A percentile compares a stretch with the other conserved stretches of the same genome.
Evolutionary conservation across 2,329 filamentous ascomycete species (phyloP).

Genomic region (Aspergillus novoparasiticus): DNA sequence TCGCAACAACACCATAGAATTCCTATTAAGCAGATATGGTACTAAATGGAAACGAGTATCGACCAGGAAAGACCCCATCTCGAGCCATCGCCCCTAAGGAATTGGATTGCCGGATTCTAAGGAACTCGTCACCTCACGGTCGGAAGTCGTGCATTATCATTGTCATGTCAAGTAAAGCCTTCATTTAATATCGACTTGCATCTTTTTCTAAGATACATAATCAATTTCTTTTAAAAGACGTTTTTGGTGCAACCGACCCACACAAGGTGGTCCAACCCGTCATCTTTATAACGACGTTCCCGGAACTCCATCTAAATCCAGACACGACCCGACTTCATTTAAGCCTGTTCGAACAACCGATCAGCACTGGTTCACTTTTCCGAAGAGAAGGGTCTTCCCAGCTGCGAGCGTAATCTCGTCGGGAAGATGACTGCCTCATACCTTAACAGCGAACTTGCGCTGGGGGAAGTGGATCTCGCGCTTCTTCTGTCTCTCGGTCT

Average conservation of each 20-base stretch:
- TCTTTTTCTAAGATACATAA: slow-evolving; percentile 45
- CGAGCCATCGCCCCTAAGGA: neutral
- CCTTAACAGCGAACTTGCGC: slow-evolving; percentile 99
- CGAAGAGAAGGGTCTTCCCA: neutral
- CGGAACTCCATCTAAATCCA: slow-evolving; percentile 42
- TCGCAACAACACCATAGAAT: neutral
- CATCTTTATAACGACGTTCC: slow-evolving; percentile 35
- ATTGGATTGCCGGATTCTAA: neutral
- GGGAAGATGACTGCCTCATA: slow-evolving; percentile 47
- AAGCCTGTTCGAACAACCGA: slow-evolving; percentile 29
- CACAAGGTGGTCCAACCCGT: slow-evolving; percentile 31
- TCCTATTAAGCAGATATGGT: neutral
- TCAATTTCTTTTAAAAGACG: slow-evolving; percentile 33
- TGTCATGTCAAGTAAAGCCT: slow-evolving; percentile 43
- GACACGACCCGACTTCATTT: slow-evolving; percentile 28
- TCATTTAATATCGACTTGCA: slow-evolving; percentile 41
- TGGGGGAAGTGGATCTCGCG: slow-evolving; percentile 93
- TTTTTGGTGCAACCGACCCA: slow-evolving; percentile 36
- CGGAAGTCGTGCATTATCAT: slow-evolving; percentile 6
- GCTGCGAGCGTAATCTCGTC: neutral
- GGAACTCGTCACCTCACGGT: neutral
- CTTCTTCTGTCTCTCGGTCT: slow-evolving; percentile 97
- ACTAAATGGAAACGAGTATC: neutral
- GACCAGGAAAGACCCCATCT: neutral
- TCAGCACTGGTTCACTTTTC: slow-evolving; percentile 6